Base-by-base conservation (phyloP, 768 basidiomycete species). In the Boletus subcaerulescens region DNA sequence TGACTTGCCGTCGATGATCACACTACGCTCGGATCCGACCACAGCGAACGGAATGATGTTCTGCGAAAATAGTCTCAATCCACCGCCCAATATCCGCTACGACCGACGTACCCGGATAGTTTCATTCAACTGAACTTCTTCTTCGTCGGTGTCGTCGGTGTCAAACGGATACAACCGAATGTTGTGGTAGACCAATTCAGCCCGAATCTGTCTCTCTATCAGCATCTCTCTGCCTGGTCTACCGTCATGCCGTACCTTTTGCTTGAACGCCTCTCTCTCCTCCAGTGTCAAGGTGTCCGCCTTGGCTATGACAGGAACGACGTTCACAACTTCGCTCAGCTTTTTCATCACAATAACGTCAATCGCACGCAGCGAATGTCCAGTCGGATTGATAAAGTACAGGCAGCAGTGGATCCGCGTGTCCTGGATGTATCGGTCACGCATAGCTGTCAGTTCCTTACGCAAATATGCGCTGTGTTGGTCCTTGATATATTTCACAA, bases 341-440 rank as follows among this genome's bases (percentile, higher is more conserved):
- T 98, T 98, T 81, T 98, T 97, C 87, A 99, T 93, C 60, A 99
- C 97, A 66, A 94, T 94, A 44, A 98, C 88, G 65, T 99, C 96
- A 65, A 99, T 94, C 31, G 97, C 87, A 57, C 95, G 92, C 53
- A 99, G 84, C 5, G 90, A 86, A 74, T 99, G 96, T 20, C 96
- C 96, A n/a, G 95, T 97, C 20, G 96, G 97, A 74, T 89, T 95
- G 80, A 99, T 94, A 76, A 98, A 99, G 83, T 93, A 98, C 50
- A 99, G 73, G 71, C 89, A 91, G 79, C 95, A 98, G 80, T 99
- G 96, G 59, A 99, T 97, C 58, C 96, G 89, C 15, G 97, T 98
- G 77, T 99, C 96, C 69, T 91, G 90, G 65, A 99, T 99, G 77
- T 94, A 91, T 52, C 93, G 90, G 81, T 98, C 96, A 59, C 97